A percentile compares a stretch with the other conserved stretches of the same genome.
phyloP scores from a whole-genome alignment of 2,329 filamentous ascomycete species.

The Furcasterigmium furcatum region DNA sequence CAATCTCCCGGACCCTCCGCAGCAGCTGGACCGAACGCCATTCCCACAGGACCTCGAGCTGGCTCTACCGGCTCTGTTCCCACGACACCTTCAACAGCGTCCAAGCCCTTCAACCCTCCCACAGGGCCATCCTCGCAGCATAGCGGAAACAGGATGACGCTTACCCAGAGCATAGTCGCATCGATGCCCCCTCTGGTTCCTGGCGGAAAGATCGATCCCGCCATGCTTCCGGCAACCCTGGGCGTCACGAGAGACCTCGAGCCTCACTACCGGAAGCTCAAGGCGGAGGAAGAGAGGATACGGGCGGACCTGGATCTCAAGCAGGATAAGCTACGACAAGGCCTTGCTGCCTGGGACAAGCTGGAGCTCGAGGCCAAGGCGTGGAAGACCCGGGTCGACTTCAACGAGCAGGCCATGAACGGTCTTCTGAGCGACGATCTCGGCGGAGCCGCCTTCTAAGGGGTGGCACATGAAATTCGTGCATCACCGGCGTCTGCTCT shows the following conservation, averaged over 20 bases:
- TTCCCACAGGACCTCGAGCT: conserved; percentile 47
- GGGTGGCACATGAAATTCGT: too few species aligned
- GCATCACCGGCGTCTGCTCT: too few species aligned
- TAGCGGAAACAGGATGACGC: conserved; percentile 33
- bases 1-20: conserved; percentile 35
- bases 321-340: conserved; percentile 52
- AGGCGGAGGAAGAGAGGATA: conserved; percentile 56
- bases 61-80: conserved; percentile 25
- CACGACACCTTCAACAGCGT: conserved; percentile 29
- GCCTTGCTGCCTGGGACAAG: conserved; percentile 49
- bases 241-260: conserved; percentile 53
- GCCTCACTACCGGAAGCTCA: conserved; percentile 48
- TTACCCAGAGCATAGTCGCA: conserved; percentile 50
- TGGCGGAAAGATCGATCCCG: conserved; percentile 51
- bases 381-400: conserved; percentile 52
- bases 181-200: conserved; percentile 49
- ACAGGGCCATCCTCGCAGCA: conserved; percentile 47
- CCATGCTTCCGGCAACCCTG: conserved; percentile 33
- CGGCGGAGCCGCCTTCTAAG: conserved; percentile 52
- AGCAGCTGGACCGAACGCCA: conserved; percentile 19
- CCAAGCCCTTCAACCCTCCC: conserved; percentile 53
- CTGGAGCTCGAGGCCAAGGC: conserved; percentile 51
- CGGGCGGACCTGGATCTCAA: conserved; percentile 49
- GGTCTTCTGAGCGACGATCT: conserved; percentile 54
- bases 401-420: conserved; percentile 54